Base-by-base conservation (phyloP, 2,329 filamentous ascomycete species). In the Sclerotinia glacialis region DNA sequence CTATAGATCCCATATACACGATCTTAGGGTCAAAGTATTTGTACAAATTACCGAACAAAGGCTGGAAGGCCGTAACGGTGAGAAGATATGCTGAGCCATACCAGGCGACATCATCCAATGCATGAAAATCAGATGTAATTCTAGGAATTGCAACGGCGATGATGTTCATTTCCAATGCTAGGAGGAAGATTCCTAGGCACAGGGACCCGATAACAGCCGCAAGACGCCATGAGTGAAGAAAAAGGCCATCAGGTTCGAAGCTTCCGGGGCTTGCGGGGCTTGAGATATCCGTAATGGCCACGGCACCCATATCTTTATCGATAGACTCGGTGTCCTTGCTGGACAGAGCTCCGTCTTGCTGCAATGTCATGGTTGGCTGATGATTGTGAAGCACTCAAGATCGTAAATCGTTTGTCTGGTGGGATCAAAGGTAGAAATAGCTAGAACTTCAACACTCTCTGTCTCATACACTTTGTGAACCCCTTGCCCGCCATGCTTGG, bases 71-170 rank as follows among this genome's bases (percentile, higher is more conserved):
- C 3, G 78, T 80, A 52, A 80, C 72, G 5, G 79, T 79, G 72
- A 82, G 77, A 69, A 76, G 68, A 66, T 74, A 77, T 2, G 73
- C 72, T 14, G 49, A 47, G 14, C 64, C 63, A 42, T 59, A 67
- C 61, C 61, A 87, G 40, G 81, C 80, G n/a, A 85, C 80, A 67
- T 85, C 82, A 11, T 77, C 72, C 2, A 84, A 74, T n/a, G 18
- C 74, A 53, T 63, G 71, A 72, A 18, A 70, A 67, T 47, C 65
- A 67, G 82, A 78, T 2, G 83, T 83, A 71, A 85, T 84, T 68
- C 79, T 81, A 34, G 83, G 83, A 50, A 84, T 83, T 14, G 82
- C 83, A 54, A 31, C 46, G 16, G 21, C 49, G 11, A 62, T 62
- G 37, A 62, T 62, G 12, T 50, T 50, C 44, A 62, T 50, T 12